A percentile compares a stretch with the other conserved stretches of the same genome.
phyloP scores from a whole-genome alignment of 148 eudicot species.

The Talinum fruticosum region DNA sequence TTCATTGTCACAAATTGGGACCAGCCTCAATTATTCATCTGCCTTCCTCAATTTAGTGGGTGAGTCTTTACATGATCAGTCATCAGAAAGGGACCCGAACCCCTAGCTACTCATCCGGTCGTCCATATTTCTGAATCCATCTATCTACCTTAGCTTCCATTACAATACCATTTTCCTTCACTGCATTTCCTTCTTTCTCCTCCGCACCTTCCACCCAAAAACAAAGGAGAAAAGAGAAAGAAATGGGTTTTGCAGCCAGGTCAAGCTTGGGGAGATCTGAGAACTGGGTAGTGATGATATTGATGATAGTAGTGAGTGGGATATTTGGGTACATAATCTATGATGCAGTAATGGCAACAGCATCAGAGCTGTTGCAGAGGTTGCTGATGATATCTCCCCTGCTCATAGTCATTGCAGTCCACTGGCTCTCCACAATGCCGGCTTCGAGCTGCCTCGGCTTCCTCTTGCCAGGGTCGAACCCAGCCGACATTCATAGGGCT shows the following conservation, averaged over 20 bases:
- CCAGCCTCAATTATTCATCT: slow-evolving; percentile 4
- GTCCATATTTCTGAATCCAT: background rate
- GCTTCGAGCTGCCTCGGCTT: slow-evolving; percentile 18
- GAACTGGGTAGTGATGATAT: slow-evolving; percentile 22
- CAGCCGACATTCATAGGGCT: slow-evolving; percentile 33
- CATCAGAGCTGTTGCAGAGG: slow-evolving; percentile 29
- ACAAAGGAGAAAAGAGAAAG: background rate
- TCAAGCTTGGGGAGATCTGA: slow-evolving; percentile 11
- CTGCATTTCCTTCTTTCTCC: background rate
- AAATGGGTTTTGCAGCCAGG: background rate
- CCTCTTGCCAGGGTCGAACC: slow-evolving; percentile 31
- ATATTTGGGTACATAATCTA: slow-evolving; percentile 29
- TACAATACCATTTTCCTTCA: background rate
- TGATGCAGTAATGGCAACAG: slow-evolving; percentile 31
- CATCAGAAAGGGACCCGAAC: background rate
- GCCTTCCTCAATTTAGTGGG: background rate
- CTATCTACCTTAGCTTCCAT: background rate
- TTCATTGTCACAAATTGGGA: slow-evolving; percentile 4
- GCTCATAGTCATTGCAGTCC: slow-evolving; percentile 30
- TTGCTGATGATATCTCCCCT: slow-evolving; percentile 31
- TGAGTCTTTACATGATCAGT: background rate
- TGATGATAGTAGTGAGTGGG: slow-evolving; percentile 6
- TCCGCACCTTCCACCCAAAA: background rate
- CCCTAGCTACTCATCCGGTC: background rate
- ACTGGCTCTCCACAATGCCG: slow-evolving; percentile 28